Evolutionary conservation across 805 yeast genomes (phyloP), one percentile per base, ranked within the genome.

Genomic region (Maudiozyma barnettii): DNA sequence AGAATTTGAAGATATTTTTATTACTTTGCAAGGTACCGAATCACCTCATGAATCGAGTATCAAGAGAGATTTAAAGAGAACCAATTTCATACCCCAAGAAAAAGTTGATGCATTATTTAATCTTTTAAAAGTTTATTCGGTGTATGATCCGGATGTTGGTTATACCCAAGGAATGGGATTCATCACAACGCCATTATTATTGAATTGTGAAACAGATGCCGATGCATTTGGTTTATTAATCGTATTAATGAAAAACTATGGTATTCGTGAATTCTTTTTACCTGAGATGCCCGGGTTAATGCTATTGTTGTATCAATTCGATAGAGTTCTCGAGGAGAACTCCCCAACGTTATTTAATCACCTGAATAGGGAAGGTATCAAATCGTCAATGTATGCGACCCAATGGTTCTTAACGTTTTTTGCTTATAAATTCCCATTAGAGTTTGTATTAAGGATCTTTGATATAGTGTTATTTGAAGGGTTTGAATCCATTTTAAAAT

Each of bases 151-250:
- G 1, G 97, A 90, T 45, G 96, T 93, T 44, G 99, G 99, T 0
- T 93, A 93, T 60, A 93, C 97, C 1, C 99, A 93, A 66, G 98
- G 99, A 7, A 89, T 93, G 96, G 95, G 95, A 1, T 93, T 93
- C 59, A 78, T 93, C 40, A 78, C 86, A 0, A 88, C 88, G 5
- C 97, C 99, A 2, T 66, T 93, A 43, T 69, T 89, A 41, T 72
- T 90, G 70, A 86, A 86, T 55, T 77, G 88, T 39, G 57, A 60
- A 31, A 50, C 61, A 7, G 96, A 90, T 54, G 73, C 82, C 41
- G 97, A 91, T 62, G 81, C 95, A 4, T 91, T 91, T 66, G 80
- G 93, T 50, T 64, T 90, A 55, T 70, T 91, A 41, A 86, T 82
- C 14, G 80, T 79, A 42, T 71, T 93, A 51, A 90, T 93, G 97